Base-by-base conservation (phyloP, 495 filamentous ascomycete species). In the Hyphodiscus hymeniophilus region DNA sequence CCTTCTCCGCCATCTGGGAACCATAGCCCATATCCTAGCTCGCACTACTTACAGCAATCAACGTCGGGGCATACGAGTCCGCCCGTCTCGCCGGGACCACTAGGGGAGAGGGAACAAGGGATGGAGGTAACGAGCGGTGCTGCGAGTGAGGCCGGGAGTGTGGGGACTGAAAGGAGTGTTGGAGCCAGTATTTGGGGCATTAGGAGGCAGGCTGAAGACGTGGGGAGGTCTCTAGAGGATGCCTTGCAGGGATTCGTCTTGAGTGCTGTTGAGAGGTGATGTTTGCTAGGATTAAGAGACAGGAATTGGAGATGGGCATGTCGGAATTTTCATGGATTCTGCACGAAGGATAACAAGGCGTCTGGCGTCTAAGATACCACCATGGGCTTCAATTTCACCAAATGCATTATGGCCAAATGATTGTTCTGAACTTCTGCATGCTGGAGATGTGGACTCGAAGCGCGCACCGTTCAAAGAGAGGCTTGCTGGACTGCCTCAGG, bases 171-270 rank as follows among this genome's bases (percentile, higher is more conserved):
- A 31, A 40, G 40, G 39, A 32, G 46, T 7, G 13, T 15, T 38
- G 13, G 48, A 5, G 51, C 40, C 11, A 50, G 41, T 42, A 42
- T 59, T 17, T 45, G 54, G 49, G 40, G 31, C 12, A 24, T 54
- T 2, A 58, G 47, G 48, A 51, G 50, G 40, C 51, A 54, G 20
- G 52, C 56, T 21, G 59, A 56, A 13, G 59, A 61, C 22, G 47
- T 61, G 30, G 52, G 28, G 0, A 48, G 39, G 23, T 54, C 50
- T 56, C 45, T 61, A 32, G 56, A 61, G 32, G 30, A 24, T 13
- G 33, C 48, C 22, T 40, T 61, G 41, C 43, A 48, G 23, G 58
- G 58, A 13, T 60, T 60, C 23, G 24, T 28, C 16, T 42, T 60
- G 41, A 54, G 57, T 44, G 31, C 30, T 35, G 48, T 3, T 17